Conservation (phyloP, 2,329 filamentous ascomycete species). For the Penicillium brasilianum region DNA sequence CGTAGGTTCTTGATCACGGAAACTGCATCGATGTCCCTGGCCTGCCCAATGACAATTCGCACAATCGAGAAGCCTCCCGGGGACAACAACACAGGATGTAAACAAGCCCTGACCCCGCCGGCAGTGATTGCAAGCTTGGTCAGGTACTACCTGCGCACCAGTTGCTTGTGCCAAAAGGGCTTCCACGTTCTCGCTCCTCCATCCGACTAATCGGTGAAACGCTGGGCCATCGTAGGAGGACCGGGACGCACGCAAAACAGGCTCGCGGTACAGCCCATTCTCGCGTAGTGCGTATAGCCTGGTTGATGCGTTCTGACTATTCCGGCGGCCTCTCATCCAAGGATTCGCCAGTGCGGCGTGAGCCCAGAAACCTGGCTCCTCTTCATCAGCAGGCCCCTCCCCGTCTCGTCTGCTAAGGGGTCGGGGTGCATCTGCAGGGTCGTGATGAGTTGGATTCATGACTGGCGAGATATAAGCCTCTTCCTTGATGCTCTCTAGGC, state of each 20-base stretch:
- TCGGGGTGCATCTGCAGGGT: not conserved
- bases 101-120: not conserved
- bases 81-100: not conserved
- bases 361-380: not conserved
- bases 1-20: not conserved
- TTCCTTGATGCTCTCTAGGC: not conserved
- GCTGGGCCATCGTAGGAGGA: not conserved
- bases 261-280: not conserved
- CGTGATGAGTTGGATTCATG: not conserved
- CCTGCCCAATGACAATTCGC: not conserved
- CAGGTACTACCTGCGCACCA: not conserved
- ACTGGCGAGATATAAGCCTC: not conserved
- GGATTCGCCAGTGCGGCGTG: not conserved
- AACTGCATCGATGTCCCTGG: constrained; percentile 3
- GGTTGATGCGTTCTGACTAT: not conserved
- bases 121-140: not conserved
- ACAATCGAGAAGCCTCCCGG: not conserved
- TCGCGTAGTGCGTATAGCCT: not conserved
- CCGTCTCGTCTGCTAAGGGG: not conserved
- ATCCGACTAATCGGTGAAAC: not conserved
- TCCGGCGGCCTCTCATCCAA: not conserved
- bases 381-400: not conserved
- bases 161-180: not conserved
- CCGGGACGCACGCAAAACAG: not conserved
- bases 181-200: not conserved